Evolutionary conservation across 208 protist genomes (phyloP).

Genomic region (Trypanosoma boissoni): DNA sequence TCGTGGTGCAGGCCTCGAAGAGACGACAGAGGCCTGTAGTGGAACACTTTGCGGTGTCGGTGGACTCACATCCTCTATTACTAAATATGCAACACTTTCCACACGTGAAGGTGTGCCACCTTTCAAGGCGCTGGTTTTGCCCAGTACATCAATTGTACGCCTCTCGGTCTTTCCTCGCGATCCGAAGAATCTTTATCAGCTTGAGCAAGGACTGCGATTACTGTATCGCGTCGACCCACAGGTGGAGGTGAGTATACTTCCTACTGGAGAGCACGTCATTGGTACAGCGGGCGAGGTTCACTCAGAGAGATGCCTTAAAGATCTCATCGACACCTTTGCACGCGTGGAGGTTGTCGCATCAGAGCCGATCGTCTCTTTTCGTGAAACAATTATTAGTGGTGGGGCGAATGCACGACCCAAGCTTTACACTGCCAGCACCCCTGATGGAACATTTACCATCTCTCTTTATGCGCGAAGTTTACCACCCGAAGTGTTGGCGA

Average conservation of each 20-base stretch:
- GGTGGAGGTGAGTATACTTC: constrained; percentile 91
- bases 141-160: constrained; percentile 95
- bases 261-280: constrained; percentile 96
- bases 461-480: constrained; percentile 70
- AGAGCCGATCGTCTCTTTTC: constrained; percentile 88
- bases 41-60: constrained; percentile 93
- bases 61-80: constrained; percentile 88
- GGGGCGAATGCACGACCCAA: constrained; percentile 68
- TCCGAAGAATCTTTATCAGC: constrained; percentile 55
- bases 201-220: constrained; percentile 87
- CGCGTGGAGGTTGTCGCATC: constrained; percentile 78
- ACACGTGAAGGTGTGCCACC: constrained; percentile 62
- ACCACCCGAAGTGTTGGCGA: constrained; percentile 67
- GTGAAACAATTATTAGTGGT: constrained; percentile 66
- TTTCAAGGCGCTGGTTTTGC: constrained; percentile 82
- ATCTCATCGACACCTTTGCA: constrained; percentile 90
- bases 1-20: constrained; percentile 94
- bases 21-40: constrained; percentile 68
- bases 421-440: constrained; percentile 50
- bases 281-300: constrained; percentile 96
- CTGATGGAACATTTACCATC: constrained; percentile 67
- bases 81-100: constrained; percentile 95
- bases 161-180: constrained; percentile 94
- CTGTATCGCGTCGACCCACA: constrained; percentile 96
- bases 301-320: constrained; percentile 94